Percentiles rank a stretch among this genome's conserved stretches.
phyloP scores from a whole-genome alignment of 164 flowering plant species.

The Liquidambar formosana region DNA sequence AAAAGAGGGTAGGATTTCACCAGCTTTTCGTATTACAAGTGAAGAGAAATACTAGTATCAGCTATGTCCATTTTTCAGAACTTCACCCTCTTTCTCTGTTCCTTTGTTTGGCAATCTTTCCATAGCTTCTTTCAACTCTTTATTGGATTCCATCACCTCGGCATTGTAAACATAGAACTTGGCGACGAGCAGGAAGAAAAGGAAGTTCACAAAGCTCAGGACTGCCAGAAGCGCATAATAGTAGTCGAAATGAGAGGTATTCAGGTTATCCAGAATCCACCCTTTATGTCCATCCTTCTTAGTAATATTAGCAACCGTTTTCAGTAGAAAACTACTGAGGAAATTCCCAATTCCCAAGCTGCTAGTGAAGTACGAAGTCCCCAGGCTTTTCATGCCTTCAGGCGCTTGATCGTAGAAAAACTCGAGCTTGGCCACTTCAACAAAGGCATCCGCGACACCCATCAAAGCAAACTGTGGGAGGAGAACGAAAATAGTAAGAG shows the following conservation, averaged over 20 bases:
- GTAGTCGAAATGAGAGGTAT: constrained; percentile 58
- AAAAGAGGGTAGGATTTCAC: not conserved
- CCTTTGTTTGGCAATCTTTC: not conserved
- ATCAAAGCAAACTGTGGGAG: no score
- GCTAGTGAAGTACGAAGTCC: no score
- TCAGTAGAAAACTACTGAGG: no score
- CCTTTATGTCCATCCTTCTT: no score
- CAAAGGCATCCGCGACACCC: no score
- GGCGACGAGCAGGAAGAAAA: constrained; percentile 42
- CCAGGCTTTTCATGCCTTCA: no score
- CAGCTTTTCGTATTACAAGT: not conserved
- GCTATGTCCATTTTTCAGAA: not conserved
- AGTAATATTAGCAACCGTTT: no score
- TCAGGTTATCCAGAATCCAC: constrained; percentile 61
- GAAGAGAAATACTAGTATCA: not conserved
- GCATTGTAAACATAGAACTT: constrained; percentile 48
- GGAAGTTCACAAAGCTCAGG: constrained; percentile 45
- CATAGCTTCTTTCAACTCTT: constrained; percentile 19
- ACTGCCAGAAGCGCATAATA: constrained; percentile 48
- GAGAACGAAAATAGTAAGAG: no score
- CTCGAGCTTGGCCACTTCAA: no score
- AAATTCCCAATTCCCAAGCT: no score
- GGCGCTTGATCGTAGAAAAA: no score
- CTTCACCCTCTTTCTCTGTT: not conserved
- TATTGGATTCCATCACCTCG: constrained; percentile 25